phyloP scores from a whole-genome alignment of 352 stramenopile genomes.

The Peronosclerospora sorghi region DNA sequence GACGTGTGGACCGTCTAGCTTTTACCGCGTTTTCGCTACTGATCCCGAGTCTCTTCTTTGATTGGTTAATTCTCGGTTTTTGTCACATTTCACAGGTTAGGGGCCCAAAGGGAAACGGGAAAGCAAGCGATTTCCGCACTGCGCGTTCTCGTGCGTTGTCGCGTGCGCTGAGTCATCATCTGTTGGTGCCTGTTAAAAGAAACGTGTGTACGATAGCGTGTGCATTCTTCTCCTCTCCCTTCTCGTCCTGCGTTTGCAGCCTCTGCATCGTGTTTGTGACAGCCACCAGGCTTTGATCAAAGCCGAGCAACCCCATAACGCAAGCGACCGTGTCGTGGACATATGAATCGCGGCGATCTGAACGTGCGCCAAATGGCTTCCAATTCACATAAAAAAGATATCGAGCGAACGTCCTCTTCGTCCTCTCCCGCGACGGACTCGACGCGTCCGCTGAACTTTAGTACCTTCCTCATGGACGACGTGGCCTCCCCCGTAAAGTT shows the following conservation, averaged over 20 bases:
- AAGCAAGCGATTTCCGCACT: neutral
- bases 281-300: neutral
- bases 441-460: slow-evolving; percentile 27
- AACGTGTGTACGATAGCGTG: neutral
- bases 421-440: slow-evolving; percentile 4
- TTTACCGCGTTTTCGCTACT: neutral
- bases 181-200: slow-evolving; percentile 1
- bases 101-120: neutral
- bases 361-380: too few species aligned
- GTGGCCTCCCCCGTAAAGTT: slow-evolving; percentile 21
- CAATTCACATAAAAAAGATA: too few species aligned
- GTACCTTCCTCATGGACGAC: slow-evolving; percentile 50
- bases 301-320: neutral
- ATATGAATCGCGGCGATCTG: too few species aligned
- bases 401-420: neutral
- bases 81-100: neutral
- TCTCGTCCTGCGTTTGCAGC: neutral
- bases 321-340: too few species aligned
- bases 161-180: slow-evolving; percentile 2
- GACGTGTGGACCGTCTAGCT: too few species aligned
- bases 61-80: neutral
- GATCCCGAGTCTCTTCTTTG: neutral
- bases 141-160: neutral
- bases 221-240: slow-evolving; percentile 4
- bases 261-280: neutral